phyloP scores from a whole-genome alignment of 2,329 filamentous ascomycete genomes.

The Aureobasidium leucospermi region DNA sequence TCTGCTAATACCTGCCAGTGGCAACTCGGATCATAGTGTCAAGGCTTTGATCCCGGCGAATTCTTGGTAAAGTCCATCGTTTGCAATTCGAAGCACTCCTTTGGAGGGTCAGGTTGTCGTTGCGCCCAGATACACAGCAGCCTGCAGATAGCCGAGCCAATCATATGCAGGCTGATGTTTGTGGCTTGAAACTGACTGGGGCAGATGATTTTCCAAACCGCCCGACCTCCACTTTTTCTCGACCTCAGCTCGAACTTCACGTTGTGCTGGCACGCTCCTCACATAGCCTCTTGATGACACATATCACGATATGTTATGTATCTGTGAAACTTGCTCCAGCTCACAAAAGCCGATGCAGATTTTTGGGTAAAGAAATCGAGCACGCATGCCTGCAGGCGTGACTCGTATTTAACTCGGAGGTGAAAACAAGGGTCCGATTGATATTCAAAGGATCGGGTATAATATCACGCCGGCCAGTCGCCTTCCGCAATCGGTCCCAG shows the following conservation, averaged over 20 bases:
- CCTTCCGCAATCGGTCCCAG: no score
- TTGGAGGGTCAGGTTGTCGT: conserved; percentile 12
- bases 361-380: not conserved
- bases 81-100: conserved; percentile 2
- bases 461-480: no score
- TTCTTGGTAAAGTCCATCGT: not conserved
- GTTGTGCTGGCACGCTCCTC: not conserved
- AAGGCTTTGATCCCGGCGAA: not conserved
- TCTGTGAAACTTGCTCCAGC: not conserved
- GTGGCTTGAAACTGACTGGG: not conserved
- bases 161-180: conserved; percentile 11
- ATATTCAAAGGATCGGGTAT: no score
- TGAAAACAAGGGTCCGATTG: not conserved
- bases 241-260: conserved; percentile 11
- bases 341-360: not conserved
- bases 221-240: conserved; percentile 8
- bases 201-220: not conserved
- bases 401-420: not conserved
- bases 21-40: not conserved
- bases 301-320: not conserved
- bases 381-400: not conserved
- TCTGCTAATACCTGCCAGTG: not conserved
- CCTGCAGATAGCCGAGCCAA: conserved; percentile 13
- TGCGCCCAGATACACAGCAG: conserved; percentile 2
- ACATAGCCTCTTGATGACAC: not conserved